Percentiles rank a stretch among this genome's conserved stretches.
Conservation (phyloP, 2,329 filamentous ascomycete species). For the Microdochium paspali region DNA sequence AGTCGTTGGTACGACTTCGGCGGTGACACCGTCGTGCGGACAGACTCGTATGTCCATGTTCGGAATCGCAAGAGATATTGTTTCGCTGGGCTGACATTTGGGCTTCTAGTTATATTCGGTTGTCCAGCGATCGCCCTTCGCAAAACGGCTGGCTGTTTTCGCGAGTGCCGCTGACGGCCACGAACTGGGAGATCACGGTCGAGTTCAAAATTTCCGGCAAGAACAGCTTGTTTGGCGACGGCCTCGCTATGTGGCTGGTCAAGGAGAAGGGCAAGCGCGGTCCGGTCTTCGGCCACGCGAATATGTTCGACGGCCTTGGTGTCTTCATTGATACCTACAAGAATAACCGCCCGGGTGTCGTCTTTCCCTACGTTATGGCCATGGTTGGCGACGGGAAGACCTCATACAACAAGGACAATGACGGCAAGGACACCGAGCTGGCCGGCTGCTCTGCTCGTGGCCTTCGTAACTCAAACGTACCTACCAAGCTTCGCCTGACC, state of each 20-base stretch:
- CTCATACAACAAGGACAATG: conserved; percentile 83
- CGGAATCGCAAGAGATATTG: too few relatives aligned
- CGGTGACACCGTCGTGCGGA: conserved; percentile 79
- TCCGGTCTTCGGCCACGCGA: conserved; percentile 77
- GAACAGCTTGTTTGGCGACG: conserved; percentile 87
- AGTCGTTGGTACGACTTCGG: conserved; percentile 99
- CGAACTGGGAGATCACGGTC: conserved; percentile 96
- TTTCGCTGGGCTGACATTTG: conserved; percentile 10
- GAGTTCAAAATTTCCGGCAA: conserved; percentile 91
- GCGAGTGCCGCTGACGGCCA: conserved; percentile 86
- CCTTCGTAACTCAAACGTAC: conserved; percentile 67
- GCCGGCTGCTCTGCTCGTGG: conserved; percentile 93
- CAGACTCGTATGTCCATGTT: conserved; percentile 59
- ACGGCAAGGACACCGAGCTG: conserved; percentile 87
- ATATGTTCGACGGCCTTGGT: conserved; percentile 88
- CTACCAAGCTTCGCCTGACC: conserved; percentile 80
- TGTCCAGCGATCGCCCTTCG: conserved; percentile 83
- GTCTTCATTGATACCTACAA: conserved; percentile 99
- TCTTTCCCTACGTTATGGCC: conserved; percentile 97
- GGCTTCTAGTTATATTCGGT: conserved; percentile 68
- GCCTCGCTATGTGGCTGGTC: conserved; percentile 96
- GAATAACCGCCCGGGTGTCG: conserved; percentile 91
- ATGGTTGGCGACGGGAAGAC: conserved; percentile 93
- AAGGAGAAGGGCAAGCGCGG: conserved; percentile 78
- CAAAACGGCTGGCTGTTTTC: conserved; percentile 93